Base-by-base conservation (phyloP, 805 yeast species). In the Kodamaea fukazawae region DNA sequence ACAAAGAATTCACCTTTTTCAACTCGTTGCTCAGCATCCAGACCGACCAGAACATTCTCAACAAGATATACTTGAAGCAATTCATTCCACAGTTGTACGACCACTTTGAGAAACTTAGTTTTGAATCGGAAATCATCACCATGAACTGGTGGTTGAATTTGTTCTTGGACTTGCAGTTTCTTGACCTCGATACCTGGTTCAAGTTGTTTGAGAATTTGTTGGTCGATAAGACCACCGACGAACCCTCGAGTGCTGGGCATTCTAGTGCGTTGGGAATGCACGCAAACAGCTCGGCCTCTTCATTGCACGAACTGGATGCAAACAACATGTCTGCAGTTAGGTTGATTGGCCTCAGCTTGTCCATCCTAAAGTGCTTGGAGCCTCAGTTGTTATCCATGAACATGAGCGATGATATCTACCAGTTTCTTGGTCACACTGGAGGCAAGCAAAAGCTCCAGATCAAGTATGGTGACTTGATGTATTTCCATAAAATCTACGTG, bases 61-160 rank as follows among this genome's bases (percentile, higher is more conserved):
- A 58, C 27, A 47, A 47, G 2, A 18, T 35, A 3, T 63, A 58
- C 34, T 58, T 77, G 40, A 49, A 51, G n/a, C 57, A 54, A 20
- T 49, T 58, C 8, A 40, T 75, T 30, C 79, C 81, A 0, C 51
- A 57, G 26, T 50, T 78, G 10, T 44, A 52, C 36, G 48, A 43
- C 4, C 78, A 75, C 42, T 61, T 70, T 20, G 15, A 35, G 3
- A 38, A 34, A 0, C 46, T 63, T 4, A 61, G 60, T 2, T 67
- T 78, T 25, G 76, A 76, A 36, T 47, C 73, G 2, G 78, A 74
- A 32, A 65, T 75, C 12, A 65, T 77, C 16, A 67, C 79, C 9
- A 66, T 76, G 49, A 73, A 75, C 43, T 78, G 83, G 83, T 76
- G 79, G 63, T 60, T 78, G 11, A 65, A 78, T 7, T 54, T 79